Percentiles rank a stretch among this genome's conserved stretches.
Evolutionary conservation across 192 early-diverging fungal species (phyloP).

Genomic region (Mortierella antarctica): DNA sequence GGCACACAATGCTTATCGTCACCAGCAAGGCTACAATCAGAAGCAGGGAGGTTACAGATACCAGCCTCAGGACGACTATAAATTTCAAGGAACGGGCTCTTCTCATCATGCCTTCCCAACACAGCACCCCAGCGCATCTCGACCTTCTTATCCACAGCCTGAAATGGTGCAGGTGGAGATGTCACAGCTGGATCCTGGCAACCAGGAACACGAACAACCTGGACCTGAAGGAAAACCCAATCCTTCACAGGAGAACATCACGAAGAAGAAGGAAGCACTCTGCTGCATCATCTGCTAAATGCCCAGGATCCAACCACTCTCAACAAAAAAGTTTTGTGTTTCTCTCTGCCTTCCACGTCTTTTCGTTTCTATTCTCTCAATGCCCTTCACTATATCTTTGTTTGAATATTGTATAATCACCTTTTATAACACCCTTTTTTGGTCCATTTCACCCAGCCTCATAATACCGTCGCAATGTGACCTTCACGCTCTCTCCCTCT

Average conservation of each 20-base stretch:
- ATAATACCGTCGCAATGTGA: no score
- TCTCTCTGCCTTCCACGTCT: background rate
- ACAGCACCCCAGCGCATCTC: background rate
- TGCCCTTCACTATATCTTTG: no score
- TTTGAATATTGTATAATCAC: no score
- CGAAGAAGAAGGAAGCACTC: slow-evolving; percentile 21
- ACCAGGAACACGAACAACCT: background rate
- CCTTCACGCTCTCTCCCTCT: no score
- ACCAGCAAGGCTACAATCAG: background rate
- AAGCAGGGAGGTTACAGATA: slow-evolving; percentile 6
- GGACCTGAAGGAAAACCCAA: background rate
- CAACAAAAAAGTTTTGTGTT: background rate
- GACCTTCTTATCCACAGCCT: background rate
- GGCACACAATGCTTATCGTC: slow-evolving; percentile 1
- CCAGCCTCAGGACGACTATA: background rate
- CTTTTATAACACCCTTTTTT: no score
- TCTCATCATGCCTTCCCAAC: background rate
- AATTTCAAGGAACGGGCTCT: background rate
- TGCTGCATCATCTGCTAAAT: slow-evolving; percentile 17
- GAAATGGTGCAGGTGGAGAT: slow-evolving; percentile 30
- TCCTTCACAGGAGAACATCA: background rate
- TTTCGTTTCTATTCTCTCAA: background rate
- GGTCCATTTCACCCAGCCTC: no score
- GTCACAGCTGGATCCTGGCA: background rate
- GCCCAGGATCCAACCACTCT: no score